These are phyloP conservation scores for Penicillium nucicola DNA, from an alignment of 495 filamentous ascomycete genomes.

Conservation along the genomic window DNA sequence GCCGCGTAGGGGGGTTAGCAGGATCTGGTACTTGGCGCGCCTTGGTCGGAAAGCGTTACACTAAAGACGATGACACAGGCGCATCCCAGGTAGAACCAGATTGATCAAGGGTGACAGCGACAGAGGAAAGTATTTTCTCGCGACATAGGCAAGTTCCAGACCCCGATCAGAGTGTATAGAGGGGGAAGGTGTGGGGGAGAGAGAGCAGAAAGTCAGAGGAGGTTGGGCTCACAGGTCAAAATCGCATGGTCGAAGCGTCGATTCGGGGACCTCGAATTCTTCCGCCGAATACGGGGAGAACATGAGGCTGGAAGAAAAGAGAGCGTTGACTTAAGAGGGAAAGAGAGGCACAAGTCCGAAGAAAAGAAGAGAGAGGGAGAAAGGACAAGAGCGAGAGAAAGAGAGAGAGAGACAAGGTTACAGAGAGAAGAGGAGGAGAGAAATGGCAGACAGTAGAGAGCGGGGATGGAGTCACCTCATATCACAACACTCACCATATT, in stretches of 20 bases:
- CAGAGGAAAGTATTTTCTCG: slow-evolving; percentile 23
- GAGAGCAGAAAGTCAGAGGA: slow-evolving; percentile 13
- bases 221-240: slow-evolving; percentile 28
- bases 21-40: slow-evolving; percentile 36
- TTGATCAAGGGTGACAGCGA: slow-evolving; percentile 29
- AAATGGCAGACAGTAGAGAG: slow-evolving; percentile 14
- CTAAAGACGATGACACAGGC: slow-evolving; percentile 45
- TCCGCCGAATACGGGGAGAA: slow-evolving; percentile 34
- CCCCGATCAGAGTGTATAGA: slow-evolving; percentile 16
- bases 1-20: slow-evolving; percentile 38
- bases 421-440: slow-evolving; percentile 3
- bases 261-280: slow-evolving; percentile 33
- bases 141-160: slow-evolving; percentile 17
- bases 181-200: too few species aligned
- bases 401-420: slow-evolving; percentile 16
- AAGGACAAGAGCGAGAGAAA: slow-evolving; percentile 17
- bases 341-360: slow-evolving; percentile 10
- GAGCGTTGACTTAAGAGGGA: slow-evolving; percentile 6
- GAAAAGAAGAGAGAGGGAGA: slow-evolving; percentile 11
- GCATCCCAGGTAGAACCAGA: slow-evolving; percentile 41
- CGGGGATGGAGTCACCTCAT: slow-evolving; percentile 33
- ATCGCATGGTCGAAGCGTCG: slow-evolving; percentile 31
- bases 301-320: slow-evolving; percentile 24
- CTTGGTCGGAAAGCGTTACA: slow-evolving; percentile 42
- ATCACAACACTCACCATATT: slow-evolving; percentile 10